These are phyloP conservation scores for Leccinum variicolor DNA, from an alignment of 768 basidiomycete species.

Conservation along the genomic window DNA sequence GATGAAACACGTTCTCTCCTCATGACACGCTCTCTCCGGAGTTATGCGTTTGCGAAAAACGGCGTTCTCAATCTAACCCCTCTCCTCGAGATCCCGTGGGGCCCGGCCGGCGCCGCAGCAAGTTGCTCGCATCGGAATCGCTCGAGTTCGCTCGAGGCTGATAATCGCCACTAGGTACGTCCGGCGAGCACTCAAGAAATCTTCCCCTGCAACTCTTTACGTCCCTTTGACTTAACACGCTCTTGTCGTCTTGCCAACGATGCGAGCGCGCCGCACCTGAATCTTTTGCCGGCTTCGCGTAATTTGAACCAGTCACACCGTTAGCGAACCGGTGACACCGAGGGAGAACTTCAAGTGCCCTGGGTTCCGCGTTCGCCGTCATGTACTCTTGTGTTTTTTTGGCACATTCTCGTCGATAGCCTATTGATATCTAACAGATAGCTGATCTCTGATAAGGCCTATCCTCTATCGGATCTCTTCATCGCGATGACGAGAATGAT, in stretches of 20 bases:
- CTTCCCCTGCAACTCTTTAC: not conserved
- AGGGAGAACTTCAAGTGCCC: not conserved
- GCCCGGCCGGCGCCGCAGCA: not conserved
- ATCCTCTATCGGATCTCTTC: not conserved
- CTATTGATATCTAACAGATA: not conserved
- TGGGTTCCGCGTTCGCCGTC: not conserved
- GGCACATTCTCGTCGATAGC: not conserved
- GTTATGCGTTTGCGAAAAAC: slow-evolving; percentile 2
- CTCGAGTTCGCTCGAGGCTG: not conserved
- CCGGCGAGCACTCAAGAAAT: not conserved
- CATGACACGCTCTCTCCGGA: slow-evolving; percentile 11
- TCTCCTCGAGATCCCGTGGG: not conserved
- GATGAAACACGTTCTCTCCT: slow-evolving; percentile 10
- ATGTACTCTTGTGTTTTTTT: not conserved
- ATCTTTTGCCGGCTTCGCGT: not conserved
- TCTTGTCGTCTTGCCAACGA: not conserved
- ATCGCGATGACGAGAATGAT: slow-evolving; percentile 10
- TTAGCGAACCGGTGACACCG: not conserved
- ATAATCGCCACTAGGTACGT: not conserved
- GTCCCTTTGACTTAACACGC: not conserved
- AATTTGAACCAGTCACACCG: not conserved
- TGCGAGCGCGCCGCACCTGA: not conserved
- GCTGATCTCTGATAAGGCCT: not conserved
- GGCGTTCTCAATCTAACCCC: not conserved
- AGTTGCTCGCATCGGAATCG: not conserved